Evolutionary conservation across 2,329 filamentous ascomycete species (phyloP), one percentile per base, ranked within the genome.

Genomic region (Calonectria pauciramosa): DNA sequence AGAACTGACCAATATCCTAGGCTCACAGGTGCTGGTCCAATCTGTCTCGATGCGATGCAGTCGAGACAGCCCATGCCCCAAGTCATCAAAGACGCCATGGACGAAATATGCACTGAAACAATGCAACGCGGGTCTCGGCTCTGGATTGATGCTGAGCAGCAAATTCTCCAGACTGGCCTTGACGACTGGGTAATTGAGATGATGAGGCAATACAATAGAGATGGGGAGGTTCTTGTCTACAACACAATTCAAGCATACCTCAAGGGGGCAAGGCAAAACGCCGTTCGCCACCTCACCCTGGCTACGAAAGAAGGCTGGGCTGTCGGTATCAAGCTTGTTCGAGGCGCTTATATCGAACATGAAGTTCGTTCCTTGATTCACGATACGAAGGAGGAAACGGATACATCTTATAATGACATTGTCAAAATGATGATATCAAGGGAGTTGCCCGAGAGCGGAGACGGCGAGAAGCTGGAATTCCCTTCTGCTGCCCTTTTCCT

Each of bases 161-260:
- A 87, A 52, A 80, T 83, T 32, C 86, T 84, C 78, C 87, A 87
- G 41, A 74, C 74, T 3, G 85, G 84, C n/a, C 83, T 86, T 32
- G 76, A 78, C 47, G 49, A 71, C 9, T 75, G 77, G 36, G 80
- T 79, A 1, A 75, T 85, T 7, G 80, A 82, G 28, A 71, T 85
- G 14, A 84, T 84, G 83, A 79, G 81, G n/a, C 74, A 80, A 65
- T 84, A 80, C 80, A 88, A 88, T 77, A 81, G 79, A 3, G 79
- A 84, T 26, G 77, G 77, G 3, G 60, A 75, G 16, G 84, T 75
- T n/a, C 78, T 84, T 11, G 73, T 85, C 26, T 84, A 82, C 73
- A 90, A 86, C 76, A 91, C 90, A 2, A 90, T 91, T 81, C 90
- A 91, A 75, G 87, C 86, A 77, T 91, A 91, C 79, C 85, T 91